phyloP scores from a whole-genome alignment of 164 flowering plant species.

The Berberis vulgaris region DNA sequence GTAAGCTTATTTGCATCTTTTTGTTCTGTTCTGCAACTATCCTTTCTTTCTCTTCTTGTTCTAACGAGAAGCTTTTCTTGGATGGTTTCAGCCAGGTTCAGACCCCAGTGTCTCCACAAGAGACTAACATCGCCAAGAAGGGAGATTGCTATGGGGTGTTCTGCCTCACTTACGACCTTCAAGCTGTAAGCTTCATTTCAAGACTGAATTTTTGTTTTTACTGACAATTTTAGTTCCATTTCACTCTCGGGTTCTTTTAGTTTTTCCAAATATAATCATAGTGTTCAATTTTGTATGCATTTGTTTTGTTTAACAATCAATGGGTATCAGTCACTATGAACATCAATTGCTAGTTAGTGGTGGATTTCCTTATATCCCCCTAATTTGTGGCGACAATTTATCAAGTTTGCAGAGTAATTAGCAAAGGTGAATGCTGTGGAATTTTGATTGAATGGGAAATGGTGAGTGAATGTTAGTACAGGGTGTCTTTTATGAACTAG shows the following conservation, averaged over 20 bases:
- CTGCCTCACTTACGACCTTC: constrained; percentile 79
- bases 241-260: background rate
- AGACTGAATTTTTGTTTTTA: background rate
- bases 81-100: constrained; percentile 38
- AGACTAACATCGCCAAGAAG: constrained; percentile 22
- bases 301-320: no score
- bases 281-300: no score
- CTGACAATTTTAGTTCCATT: background rate
- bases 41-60: background rate
- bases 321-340: no score
- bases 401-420: no score
- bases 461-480: background rate
- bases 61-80: background rate
- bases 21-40: background rate
- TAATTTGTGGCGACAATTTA: no score
- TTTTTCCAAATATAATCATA: background rate
- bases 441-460: background rate
- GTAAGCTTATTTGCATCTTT: constrained; percentile 18
- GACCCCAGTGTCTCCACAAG: constrained; percentile 28
- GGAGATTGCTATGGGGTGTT: constrained; percentile 77
- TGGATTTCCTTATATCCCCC: no score
- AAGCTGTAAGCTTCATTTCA: constrained; percentile 47
- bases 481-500: background rate
- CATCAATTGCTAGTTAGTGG: no score
- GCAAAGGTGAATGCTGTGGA: no score